Evolutionary conservation across 306 rosid genomes (phyloP).

Genomic region (Mimosa pudica): DNA sequence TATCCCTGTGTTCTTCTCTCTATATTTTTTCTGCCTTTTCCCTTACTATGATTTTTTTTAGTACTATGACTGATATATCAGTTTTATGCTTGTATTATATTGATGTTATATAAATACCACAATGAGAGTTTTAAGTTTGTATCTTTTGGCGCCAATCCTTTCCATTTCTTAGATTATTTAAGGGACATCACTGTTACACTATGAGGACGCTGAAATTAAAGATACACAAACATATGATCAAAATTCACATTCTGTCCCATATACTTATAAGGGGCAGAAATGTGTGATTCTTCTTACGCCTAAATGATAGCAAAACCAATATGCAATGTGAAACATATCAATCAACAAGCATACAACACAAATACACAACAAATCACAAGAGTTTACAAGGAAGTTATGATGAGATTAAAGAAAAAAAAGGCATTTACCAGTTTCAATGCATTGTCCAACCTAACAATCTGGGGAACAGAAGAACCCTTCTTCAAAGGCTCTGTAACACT

Average conservation of each 20-base stretch:
- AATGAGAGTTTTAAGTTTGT: too few relatives aligned
- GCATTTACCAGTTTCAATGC: slow-evolving; percentile 77
- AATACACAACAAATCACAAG: not conserved
- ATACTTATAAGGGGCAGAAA: not conserved
- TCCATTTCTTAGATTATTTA: too few relatives aligned
- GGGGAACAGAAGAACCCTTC: slow-evolving; percentile 47
- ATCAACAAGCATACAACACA: not conserved
- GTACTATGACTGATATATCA: too few relatives aligned
- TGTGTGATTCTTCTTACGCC: not conserved
- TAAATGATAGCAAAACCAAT: not conserved
- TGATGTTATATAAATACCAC: too few relatives aligned
- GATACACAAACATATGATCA: not conserved
- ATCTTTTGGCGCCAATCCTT: too few relatives aligned
- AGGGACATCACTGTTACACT: too few relatives aligned
- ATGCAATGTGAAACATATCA: not conserved
- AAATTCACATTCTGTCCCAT: not conserved
- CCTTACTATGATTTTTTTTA: too few relatives aligned
- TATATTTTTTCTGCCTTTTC: too few relatives aligned
- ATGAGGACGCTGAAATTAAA: not conserved
- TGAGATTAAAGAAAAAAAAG: not conserved
- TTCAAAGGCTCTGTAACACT: slow-evolving; percentile 42
- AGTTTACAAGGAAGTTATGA: not conserved
- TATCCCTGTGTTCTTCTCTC: too few relatives aligned
- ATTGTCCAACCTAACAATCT: slow-evolving; percentile 62
- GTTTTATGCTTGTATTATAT: too few relatives aligned